These are phyloP conservation scores for Heterococcus sp. DNA, from an alignment of 108 stramenopile species.

Conservation along the genomic window DNA sequence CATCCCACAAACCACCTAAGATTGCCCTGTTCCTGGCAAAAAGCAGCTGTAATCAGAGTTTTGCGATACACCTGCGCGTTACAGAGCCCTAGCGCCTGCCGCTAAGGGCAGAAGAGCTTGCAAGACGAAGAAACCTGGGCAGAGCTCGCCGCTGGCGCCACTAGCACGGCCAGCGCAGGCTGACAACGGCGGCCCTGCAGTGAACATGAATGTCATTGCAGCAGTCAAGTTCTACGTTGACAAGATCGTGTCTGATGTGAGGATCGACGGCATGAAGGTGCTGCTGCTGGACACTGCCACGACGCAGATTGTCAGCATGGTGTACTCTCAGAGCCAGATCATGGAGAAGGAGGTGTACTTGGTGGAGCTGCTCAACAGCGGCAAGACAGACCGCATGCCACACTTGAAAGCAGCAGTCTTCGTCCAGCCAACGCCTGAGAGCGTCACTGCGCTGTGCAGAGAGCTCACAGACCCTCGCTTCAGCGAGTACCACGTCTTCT, in stretches of 20 bases:
- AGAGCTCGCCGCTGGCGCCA: no score
- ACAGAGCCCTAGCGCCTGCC: no score
- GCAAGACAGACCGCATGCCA: constrained; percentile 49
- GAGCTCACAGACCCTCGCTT: constrained; percentile 80
- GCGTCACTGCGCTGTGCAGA: constrained; percentile 67
- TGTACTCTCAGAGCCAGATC: constrained; percentile 43
- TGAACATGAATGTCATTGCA: constrained; percentile 31
- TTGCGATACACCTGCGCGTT: no score
- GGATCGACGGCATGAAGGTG: constrained; percentile 48
- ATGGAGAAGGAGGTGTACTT: constrained; percentile 45
- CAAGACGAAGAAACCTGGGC: no score
- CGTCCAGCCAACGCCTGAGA: constrained; percentile 82
- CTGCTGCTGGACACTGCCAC: constrained; percentile 40
- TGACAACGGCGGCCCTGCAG: background rate
- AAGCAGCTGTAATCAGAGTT: no score
- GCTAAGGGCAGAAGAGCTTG: no score
- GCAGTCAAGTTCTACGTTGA: constrained; percentile 50
- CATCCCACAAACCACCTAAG: no score
- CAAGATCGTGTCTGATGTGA: constrained; percentile 48
- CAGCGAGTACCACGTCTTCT: constrained; percentile 93
- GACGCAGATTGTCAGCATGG: constrained; percentile 42
- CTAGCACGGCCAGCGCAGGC: background rate
- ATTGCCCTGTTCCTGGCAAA: no score
- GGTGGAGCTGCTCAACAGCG: constrained; percentile 35
- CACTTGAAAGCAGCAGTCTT: constrained; percentile 90